These are phyloP conservation scores for Exobasidium rhododendri DNA, from an alignment of 1,284 basidiomycete species.

Conservation along the genomic window DNA sequence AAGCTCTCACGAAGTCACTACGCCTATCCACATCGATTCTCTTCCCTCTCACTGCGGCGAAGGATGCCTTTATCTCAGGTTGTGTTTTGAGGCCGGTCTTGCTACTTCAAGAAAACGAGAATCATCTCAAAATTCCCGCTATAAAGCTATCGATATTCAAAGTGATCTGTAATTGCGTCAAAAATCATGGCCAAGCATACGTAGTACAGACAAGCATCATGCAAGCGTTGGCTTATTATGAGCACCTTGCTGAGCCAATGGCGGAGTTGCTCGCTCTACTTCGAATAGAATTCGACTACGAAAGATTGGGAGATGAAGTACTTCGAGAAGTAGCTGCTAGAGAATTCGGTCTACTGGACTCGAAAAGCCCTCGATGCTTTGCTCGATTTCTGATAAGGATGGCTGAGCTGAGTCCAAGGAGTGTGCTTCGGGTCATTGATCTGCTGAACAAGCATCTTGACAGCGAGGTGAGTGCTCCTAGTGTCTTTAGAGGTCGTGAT, in stretches of 20 bases:
- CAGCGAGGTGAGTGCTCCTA: slow-evolving; percentile 68
- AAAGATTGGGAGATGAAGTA: slow-evolving; percentile 84
- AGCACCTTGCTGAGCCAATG: slow-evolving; percentile 90
- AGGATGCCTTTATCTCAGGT: slow-evolving; percentile 49
- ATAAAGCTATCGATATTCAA: slow-evolving; percentile 77
- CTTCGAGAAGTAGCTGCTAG: slow-evolving; percentile 77
- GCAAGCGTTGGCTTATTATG: slow-evolving; percentile 87
- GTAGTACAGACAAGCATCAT: slow-evolving; percentile 76
- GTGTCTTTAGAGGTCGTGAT: slow-evolving; percentile 30
- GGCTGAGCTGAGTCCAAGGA: slow-evolving; percentile 76
- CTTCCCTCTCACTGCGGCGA: slow-evolving; percentile 28
- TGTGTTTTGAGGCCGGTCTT: slow-evolving; percentile 67
- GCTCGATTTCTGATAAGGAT: slow-evolving; percentile 79
- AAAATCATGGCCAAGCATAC: slow-evolving; percentile 77
- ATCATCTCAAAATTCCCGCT: slow-evolving; percentile 75
- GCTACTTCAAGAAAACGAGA: slow-evolving; percentile 78
- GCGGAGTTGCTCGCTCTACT: slow-evolving; percentile 81
- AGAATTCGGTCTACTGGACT: slow-evolving; percentile 75
- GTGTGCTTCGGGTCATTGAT: slow-evolving; percentile 84
- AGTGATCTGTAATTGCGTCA: slow-evolving; percentile 85
- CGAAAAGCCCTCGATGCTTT: slow-evolving; percentile 81
- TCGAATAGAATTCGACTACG: slow-evolving; percentile 80
- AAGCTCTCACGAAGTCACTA: slow-evolving; percentile 36
- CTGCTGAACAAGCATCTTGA: slow-evolving; percentile 81
- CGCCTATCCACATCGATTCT: slow-evolving; percentile 22